Conservation (phyloP, 306 rosid genomes). For the Sechiopsis laciniata region DNA sequence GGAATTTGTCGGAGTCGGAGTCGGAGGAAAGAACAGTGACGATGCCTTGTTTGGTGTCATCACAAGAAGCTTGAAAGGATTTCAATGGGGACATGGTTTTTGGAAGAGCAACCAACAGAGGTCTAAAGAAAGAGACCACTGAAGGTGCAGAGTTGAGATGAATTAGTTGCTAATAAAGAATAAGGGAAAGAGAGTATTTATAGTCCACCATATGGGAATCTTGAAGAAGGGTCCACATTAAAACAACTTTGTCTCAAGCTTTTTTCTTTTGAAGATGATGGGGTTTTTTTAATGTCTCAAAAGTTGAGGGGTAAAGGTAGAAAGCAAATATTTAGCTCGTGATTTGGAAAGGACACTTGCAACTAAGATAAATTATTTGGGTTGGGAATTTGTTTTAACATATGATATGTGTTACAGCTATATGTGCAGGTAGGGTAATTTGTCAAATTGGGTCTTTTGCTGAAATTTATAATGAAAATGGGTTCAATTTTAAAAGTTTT, state of each 20-base stretch:
- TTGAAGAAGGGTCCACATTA: constrained; percentile 43
- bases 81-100: constrained; percentile 18
- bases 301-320: background rate
- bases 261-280: background rate
- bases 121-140: background rate
- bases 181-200: constrained; percentile 58
- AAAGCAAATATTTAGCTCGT: background rate
- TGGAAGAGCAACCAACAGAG: background rate
- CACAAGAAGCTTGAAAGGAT: constrained; percentile 4
- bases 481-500: no score
- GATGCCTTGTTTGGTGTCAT: constrained; percentile 49
- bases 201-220: constrained; percentile 33
- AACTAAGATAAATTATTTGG: background rate
- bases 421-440: no score
- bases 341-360: background rate
- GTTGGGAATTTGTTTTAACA: no score
- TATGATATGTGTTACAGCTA: no score
- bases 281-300: background rate
- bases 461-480: no score
- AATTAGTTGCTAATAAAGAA: constrained; percentile 1
- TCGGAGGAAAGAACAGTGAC: constrained; percentile 57
- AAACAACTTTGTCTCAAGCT: constrained; percentile 15
- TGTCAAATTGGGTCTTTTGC: no score
- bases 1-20: constrained; percentile 23
- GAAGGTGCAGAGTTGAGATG: constrained; percentile 11